phyloP scores from a whole-genome alignment of 768 basidiomycete genomes.

The Agrocybe pediades region DNA sequence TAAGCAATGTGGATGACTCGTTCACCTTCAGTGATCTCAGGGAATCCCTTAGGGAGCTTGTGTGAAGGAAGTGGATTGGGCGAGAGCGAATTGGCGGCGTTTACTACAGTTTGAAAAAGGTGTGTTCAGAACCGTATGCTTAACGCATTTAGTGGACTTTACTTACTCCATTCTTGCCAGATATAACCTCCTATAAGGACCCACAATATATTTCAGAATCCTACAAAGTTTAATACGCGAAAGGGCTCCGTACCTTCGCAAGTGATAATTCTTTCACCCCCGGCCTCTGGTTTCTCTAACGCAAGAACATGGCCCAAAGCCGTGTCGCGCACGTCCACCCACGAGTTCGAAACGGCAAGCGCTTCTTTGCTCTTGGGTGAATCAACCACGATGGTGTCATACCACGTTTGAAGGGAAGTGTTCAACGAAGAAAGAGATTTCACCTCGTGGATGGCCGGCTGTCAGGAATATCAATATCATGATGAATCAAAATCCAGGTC shows the following conservation, averaged over 20 bases:
- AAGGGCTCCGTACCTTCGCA: slow-evolving; percentile 27
- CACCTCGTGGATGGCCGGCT: slow-evolving; percentile 48
- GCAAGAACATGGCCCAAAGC: slow-evolving; percentile 56
- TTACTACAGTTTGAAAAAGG: no score
- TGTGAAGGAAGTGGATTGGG: slow-evolving; percentile 25
- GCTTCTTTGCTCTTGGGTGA: slow-evolving; percentile 17
- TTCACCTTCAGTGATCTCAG: slow-evolving; percentile 20
- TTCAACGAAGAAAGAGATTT: slow-evolving; percentile 34
- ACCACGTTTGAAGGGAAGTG: slow-evolving; percentile 33
- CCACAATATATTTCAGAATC: neutral
- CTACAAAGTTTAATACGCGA: neutral
- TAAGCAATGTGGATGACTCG: slow-evolving; percentile 21
- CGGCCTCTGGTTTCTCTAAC: slow-evolving; percentile 50
- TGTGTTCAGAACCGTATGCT: neutral
- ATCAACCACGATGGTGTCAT: slow-evolving; percentile 24
- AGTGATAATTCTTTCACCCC: slow-evolving; percentile 57
- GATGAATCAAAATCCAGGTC: neutral
- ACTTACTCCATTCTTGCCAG: slow-evolving; percentile 40
- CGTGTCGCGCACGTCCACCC: slow-evolving; percentile 56
- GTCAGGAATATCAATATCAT: neutral
- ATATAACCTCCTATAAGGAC: slow-evolving; percentile 18
- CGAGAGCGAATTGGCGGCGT: slow-evolving; percentile 29
- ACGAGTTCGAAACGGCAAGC: slow-evolving; percentile 22
- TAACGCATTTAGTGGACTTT: neutral
- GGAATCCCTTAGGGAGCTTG: slow-evolving; percentile 26